Percentiles rank a stretch among this genome's conserved stretches.
phyloP scores from a whole-genome alignment of 371 early-diverging fungal species.

The Mucor indicus region DNA sequence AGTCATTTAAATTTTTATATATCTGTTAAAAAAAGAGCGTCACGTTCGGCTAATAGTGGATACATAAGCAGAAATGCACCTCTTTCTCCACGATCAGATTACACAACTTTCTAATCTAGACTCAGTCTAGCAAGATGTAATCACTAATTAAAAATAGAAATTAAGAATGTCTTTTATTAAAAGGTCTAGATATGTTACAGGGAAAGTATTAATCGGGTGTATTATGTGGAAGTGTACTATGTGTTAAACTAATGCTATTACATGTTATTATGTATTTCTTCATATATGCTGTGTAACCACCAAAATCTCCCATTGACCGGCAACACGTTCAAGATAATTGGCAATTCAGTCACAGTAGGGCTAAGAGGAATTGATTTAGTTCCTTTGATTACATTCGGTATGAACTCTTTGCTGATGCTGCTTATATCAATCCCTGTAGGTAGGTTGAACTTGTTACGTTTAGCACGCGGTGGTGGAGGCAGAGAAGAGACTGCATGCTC shows the following conservation, averaged over 20 bases:
- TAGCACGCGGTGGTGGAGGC: constrained; percentile 28
- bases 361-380: not conserved
- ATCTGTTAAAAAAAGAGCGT: not conserved
- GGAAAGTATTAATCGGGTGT: no score
- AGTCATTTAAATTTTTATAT: not conserved
- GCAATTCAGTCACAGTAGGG: not conserved
- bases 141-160: no score
- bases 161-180: no score
- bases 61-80: no score
- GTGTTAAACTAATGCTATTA: no score
- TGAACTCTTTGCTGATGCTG: constrained; percentile 4
- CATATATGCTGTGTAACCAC: constrained; percentile 27
- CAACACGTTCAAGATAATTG: constrained; percentile 14
- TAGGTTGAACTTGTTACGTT: constrained; percentile 16
- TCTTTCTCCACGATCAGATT: no score
- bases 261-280: no score
- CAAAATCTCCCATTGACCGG: constrained; percentile 26
- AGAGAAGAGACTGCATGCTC: constrained; percentile 10
- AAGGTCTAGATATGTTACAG: no score
- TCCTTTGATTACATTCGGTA: constrained; percentile 14
- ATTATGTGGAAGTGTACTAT: no score
- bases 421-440: constrained; percentile 8
- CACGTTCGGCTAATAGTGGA: no score
- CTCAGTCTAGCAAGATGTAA: no score
- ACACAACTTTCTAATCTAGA: no score